Base-by-base conservation (phyloP, 1,139 yeast genomes). In the Candida glucosophila region DNA sequence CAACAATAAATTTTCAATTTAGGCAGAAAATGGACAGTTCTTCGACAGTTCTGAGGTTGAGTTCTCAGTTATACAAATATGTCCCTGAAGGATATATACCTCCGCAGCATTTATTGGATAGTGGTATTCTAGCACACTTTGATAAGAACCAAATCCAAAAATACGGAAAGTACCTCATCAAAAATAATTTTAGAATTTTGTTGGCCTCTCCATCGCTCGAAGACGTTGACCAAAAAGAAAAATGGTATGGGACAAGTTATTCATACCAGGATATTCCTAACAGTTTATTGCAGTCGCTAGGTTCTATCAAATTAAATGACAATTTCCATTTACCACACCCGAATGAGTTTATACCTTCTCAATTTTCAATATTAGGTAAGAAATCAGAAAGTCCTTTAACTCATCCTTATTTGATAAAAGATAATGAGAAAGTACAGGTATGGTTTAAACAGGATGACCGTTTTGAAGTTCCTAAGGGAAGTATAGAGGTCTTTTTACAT, bases 361-460 rank as follows among this genome's bases (percentile, higher is more conserved):
- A 82, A 43, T 85, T 90, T 43, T 62, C 64, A 2, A 76, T 85
- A 5, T 59, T 58, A 17, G 66, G 62, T 34, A 47, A 55, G 23
- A 66, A 65, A 22, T 29, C 44, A 3, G 44, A 44, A 5, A 23
- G 19, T 1, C 65, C 70, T 0, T 45, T 55, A 23, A 36, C 40
- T 5, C 55, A 55, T 33, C 72, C 70, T 3, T 57, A 47, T 33
- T 43, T 65, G 22, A 44, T 64, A 24, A 48, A 52, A 20, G 61
- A 61, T 25, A 42, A 46, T 19, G 41, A 43, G 16, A 52, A 47
- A 29, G 40, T 49, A 29, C 65, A 61, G 40, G 59, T 85, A 19
- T 90, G 98, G 98, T 85, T 67, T 52, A 90, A 88, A 48, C 80
- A 80, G 43, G 96, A 90, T 53, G 95, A 90, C 39, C 74, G 78